Percentiles rank a stretch among this genome's conserved stretches.
Evolutionary conservation across 2,329 filamentous ascomycete species (phyloP).

Genomic region (Capronia coronata): DNA sequence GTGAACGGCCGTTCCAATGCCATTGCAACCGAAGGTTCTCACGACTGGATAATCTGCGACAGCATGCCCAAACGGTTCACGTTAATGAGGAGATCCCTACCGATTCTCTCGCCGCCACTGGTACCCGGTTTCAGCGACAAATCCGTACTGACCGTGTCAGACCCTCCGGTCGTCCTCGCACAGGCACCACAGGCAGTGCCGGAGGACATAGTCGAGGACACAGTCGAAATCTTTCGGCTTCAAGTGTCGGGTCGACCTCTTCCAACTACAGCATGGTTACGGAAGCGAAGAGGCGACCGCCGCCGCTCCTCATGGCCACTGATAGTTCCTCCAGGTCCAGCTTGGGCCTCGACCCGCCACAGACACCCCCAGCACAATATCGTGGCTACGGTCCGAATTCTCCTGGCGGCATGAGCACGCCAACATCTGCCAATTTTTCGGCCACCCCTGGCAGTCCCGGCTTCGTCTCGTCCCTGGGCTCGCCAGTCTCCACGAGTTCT

Average conservation of each 20-base stretch:
- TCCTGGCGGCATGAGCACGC: constrained; percentile 70
- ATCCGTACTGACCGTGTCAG: constrained; percentile 80
- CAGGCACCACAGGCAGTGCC: constrained; percentile 69
- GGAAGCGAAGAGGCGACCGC: constrained; percentile 63
- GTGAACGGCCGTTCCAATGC: constrained; percentile 92
- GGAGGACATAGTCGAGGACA: constrained; percentile 69
- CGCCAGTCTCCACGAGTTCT: constrained; percentile 64
- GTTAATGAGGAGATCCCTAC: constrained; percentile 94
- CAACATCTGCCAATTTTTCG: constrained; percentile 76
- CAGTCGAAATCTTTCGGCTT: constrained; percentile 76
- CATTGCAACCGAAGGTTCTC: constrained; percentile 93
- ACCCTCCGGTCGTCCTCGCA: constrained; percentile 65
- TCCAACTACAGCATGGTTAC: constrained; percentile 59
- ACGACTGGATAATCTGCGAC: constrained; percentile 84
- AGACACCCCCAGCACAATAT: constrained; percentile 58
- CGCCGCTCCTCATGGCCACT: constrained; percentile 76
- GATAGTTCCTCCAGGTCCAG: constrained; percentile 58
- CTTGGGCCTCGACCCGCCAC: constrained; percentile 62
- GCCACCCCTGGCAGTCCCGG: constrained; percentile 69
- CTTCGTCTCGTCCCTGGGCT: constrained; percentile 62
- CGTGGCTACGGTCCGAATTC: constrained; percentile 60
- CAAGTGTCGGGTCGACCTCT: constrained; percentile 71
- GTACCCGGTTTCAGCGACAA: constrained; percentile 85
- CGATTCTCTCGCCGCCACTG: constrained; percentile 86
- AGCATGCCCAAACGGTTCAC: constrained; percentile 96